Conservation (phyloP, 2,329 filamentous ascomycete genomes). For the Colletotrichum aenigma region DNA sequence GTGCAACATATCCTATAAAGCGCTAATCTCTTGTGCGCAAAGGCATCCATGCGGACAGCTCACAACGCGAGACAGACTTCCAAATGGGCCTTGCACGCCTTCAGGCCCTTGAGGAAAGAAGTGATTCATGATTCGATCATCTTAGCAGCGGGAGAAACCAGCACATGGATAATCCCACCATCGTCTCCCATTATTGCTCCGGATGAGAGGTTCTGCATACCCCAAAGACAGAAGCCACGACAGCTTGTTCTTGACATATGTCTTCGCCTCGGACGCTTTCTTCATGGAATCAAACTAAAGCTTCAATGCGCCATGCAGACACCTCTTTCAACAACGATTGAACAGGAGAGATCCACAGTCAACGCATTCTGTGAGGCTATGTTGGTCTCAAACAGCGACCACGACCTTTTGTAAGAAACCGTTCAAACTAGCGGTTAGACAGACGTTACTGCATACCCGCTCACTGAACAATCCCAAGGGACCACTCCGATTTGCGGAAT, state of each 20-base stretch:
- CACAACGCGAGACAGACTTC: not conserved
- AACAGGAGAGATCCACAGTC: no score
- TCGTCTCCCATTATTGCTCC: not conserved
- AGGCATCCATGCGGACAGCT: not conserved
- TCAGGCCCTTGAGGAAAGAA: not conserved
- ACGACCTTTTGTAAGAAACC: not conserved
- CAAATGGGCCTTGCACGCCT: not conserved
- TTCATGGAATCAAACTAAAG: not conserved
- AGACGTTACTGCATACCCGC: no score
- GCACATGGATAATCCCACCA: not conserved
- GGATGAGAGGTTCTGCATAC: not conserved
- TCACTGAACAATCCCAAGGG: no score
- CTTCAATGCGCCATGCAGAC: not conserved
- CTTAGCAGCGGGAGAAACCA: not conserved
- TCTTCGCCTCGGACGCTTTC: no score
- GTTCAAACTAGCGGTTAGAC: no score
- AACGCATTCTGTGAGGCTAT: not conserved
- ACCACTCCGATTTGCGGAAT: no score
- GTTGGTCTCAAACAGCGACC: not conserved
- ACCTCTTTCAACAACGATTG: not conserved
- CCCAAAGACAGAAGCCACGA: not conserved
- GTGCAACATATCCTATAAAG: not conserved
- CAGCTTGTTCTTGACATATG: no score
- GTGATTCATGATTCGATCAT: rapidly evolving
- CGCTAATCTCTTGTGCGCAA: not conserved